These are phyloP conservation scores for Phytophthora uliginosa DNA, from an alignment of 352 stramenopile genomes.

Conservation along the genomic window DNA sequence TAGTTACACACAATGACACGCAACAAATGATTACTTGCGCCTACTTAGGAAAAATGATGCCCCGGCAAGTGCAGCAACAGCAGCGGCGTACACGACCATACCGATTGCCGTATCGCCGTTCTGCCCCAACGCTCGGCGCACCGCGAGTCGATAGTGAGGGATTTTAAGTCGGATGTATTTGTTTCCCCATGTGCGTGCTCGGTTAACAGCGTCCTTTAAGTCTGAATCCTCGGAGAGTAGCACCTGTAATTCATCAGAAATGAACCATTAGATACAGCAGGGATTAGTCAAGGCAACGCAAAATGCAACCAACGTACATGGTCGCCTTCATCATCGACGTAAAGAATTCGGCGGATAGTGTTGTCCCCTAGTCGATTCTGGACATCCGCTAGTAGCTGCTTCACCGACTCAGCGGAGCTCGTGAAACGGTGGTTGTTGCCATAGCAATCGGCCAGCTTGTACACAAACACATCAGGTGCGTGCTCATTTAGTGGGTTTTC, in stretches of 20 bases:
- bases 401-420: conserved; percentile 80
- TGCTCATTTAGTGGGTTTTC: conserved; percentile 45
- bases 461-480: conserved; percentile 75
- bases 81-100: conserved; percentile 85
- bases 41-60: conserved; percentile 85
- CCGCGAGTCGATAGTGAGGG: conserved; percentile 55
- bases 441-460: conserved; percentile 86
- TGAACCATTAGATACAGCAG: conserved; percentile 7
- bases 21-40: conserved; percentile 49
- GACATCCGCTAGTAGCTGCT: conserved; percentile 76
- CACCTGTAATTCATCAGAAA: conserved; percentile 44
- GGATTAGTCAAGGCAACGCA: neutral
- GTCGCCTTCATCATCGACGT: conserved; percentile 87
- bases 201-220: conserved; percentile 82
- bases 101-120: conserved; percentile 65
- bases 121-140: conserved; percentile 52
- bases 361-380: conserved; percentile 79
- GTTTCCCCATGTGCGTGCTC: conserved; percentile 83
- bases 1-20: conserved; percentile 2
- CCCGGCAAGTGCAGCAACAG: conserved; percentile 78
- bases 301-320: conserved; percentile 58
- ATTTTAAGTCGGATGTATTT: conserved; percentile 87
- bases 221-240: conserved; percentile 85
- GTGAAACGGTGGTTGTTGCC: conserved; percentile 90
- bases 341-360: conserved; percentile 82